phyloP scores from a whole-genome alignment of 768 basidiomycete genomes.

The Tricholoma furcatifolium region DNA sequence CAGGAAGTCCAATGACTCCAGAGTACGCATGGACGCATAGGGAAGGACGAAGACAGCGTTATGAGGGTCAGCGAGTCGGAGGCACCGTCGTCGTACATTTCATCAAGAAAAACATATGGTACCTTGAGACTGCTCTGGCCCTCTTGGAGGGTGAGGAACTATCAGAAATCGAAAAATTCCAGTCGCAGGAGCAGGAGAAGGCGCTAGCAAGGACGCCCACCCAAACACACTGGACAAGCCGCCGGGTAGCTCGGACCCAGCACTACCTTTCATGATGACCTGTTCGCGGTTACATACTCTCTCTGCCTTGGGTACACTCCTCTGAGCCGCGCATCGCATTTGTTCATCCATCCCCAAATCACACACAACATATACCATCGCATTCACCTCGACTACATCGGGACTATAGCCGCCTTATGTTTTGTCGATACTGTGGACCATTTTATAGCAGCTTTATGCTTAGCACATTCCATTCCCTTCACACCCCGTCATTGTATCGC shows the following conservation, averaged over 20 bases:
- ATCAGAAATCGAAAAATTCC: conserved; percentile 51
- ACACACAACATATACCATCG: conserved; percentile 5
- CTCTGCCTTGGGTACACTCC: background rate
- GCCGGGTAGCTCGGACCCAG: conserved; percentile 2
- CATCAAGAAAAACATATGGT: conserved; percentile 98
- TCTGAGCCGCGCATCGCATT: background rate
- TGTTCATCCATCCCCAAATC: background rate
- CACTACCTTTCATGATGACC: conserved; percentile 7
- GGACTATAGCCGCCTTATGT: background rate
- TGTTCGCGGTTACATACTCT: too few species aligned
- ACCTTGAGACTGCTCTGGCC: conserved; percentile 87
- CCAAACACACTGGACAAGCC: conserved; percentile 9
- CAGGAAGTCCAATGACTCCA: conserved; percentile 58
- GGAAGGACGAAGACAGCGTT: conserved; percentile 66
- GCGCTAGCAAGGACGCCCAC: conserved; percentile 12
- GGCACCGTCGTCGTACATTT: conserved; percentile 97
- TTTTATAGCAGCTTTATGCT: background rate
- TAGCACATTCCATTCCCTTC: conserved; percentile 1
- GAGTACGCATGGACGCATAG: conserved; percentile 70
- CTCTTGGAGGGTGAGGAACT: conserved; percentile 78
- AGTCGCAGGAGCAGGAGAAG: conserved; percentile 24
- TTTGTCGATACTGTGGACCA: conserved; percentile 4
- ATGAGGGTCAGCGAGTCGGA: conserved; percentile 71
- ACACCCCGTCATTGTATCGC: conserved; percentile 8
- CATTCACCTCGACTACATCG: conserved; percentile 1